These are phyloP conservation scores for Sarcomyxa edulis DNA, from an alignment of 768 basidiomycete genomes.

Conservation along the genomic window DNA sequence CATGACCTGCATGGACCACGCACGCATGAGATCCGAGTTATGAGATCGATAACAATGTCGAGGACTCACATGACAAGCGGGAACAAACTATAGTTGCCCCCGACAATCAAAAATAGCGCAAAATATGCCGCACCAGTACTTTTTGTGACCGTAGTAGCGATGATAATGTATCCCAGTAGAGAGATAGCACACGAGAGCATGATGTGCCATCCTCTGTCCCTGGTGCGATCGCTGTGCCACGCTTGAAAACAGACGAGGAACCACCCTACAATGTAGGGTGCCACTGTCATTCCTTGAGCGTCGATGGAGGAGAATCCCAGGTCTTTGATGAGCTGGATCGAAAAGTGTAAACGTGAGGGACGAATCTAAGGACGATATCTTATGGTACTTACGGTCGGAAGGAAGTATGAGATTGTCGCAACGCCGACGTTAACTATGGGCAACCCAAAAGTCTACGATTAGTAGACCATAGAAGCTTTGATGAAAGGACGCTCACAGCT, in stretches of 20 bases:
- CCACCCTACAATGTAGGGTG: conserved; percentile 53
- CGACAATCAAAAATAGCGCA: conserved; percentile 51
- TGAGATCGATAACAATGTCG: not conserved
- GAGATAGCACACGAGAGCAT: conserved; percentile 43
- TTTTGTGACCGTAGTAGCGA: conserved; percentile 45
- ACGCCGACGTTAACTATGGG: conserved; percentile 48
- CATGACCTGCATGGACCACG: conserved; percentile 37
- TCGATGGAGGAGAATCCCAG: conserved; percentile 53
- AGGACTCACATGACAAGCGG: conserved; percentile 50
- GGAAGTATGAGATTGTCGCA: conserved; percentile 51
- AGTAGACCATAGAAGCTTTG: not conserved
- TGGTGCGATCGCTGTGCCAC: conserved; percentile 48
- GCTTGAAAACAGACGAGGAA: conserved; percentile 50
- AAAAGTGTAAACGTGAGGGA: not conserved
- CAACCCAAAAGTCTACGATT: not conserved
- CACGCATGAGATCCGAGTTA: not conserved
- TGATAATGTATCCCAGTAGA: conserved; percentile 48
- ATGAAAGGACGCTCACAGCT: conserved; percentile 34
- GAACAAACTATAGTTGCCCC: conserved; percentile 50
- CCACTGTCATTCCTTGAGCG: conserved; percentile 54
- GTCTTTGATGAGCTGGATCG: conserved; percentile 41
- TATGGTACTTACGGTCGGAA: conserved; percentile 40
- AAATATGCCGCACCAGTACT: conserved; percentile 53
- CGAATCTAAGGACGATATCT: not conserved
- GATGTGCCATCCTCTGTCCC: conserved; percentile 51